Conservation (phyloP, 2,329 filamentous ascomycete species). For the Fusarium transvaalense region DNA sequence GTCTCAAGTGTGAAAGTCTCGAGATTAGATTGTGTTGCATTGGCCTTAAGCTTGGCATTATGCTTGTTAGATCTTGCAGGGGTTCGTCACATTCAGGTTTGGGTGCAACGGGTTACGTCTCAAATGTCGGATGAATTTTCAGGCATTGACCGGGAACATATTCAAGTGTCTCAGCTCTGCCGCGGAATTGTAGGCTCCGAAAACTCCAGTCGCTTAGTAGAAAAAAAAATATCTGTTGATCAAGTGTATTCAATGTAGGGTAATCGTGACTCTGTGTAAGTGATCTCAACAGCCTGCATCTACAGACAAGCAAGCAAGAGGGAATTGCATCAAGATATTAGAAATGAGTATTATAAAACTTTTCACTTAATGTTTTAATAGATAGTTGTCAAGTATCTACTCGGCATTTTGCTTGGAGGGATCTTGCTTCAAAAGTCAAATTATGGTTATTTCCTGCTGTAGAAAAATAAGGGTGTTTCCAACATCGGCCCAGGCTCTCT, state of each 20-base stretch:
- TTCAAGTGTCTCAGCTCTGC: constrained; percentile 19
- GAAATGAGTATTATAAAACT: neutral
- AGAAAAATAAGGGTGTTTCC: too few species aligned
- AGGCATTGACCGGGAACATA: constrained; percentile 20
- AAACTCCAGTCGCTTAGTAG: too few species aligned
- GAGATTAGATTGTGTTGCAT: neutral
- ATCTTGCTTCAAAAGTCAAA: too few species aligned
- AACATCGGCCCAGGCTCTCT: too few species aligned
- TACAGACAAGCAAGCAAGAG: neutral
- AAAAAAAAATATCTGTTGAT: neutral
- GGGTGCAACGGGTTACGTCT: constrained; percentile 13
- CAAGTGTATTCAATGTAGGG: neutral
- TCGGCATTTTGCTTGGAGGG: too few species aligned
- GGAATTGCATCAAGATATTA: neutral
- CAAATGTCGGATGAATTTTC: constrained; percentile 6
- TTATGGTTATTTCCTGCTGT: too few species aligned
- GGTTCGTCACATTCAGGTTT: constrained; percentile 18
- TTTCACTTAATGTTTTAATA: too few species aligned
- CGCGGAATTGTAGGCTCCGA: constrained; percentile 13
- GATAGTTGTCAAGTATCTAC: too few species aligned
- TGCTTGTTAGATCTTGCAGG: constrained; percentile 25
- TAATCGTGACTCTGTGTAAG: neutral
- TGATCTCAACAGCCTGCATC: neutral
- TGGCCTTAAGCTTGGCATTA: constrained; percentile 25
- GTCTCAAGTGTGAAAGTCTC: neutral